These are phyloP conservation scores for Diaporthe eres DNA, from an alignment of 2,329 filamentous ascomycete genomes.

Conservation along the genomic window DNA sequence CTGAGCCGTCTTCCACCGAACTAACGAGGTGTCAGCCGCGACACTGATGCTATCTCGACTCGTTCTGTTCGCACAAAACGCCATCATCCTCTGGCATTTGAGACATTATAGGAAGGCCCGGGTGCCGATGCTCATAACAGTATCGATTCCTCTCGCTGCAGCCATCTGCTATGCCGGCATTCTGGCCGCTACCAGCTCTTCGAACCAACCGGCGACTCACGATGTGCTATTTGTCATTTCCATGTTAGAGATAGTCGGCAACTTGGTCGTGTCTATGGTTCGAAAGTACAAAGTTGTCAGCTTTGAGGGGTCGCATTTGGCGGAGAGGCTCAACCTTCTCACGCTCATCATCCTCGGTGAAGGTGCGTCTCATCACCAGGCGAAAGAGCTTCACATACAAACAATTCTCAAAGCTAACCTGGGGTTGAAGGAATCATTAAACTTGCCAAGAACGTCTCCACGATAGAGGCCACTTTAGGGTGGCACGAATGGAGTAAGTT, in stretches of 20 bases:
- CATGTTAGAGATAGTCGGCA: slow-evolving; percentile 67
- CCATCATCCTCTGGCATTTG: slow-evolving; percentile 59
- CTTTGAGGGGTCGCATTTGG: slow-evolving; percentile 74
- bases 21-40: slow-evolving; percentile 46
- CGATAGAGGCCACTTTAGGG: slow-evolving; percentile 17
- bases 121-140: background rate
- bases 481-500: slow-evolving; percentile 32
- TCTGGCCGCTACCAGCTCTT: slow-evolving; percentile 53
- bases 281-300: slow-evolving; percentile 65
- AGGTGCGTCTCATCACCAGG: slow-evolving; percentile 50
- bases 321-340: slow-evolving; percentile 73
- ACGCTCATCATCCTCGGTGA: slow-evolving; percentile 77
- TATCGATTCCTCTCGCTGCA: slow-evolving; percentile 52
- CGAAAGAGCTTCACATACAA: too few relatives aligned
- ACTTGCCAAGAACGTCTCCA: slow-evolving; percentile 28
- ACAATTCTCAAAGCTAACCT: background rate
- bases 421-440: slow-evolving; percentile 12
- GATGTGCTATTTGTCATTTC: slow-evolving; percentile 65
- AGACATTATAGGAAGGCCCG: slow-evolving; percentile 39
- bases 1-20: background rate
- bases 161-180: slow-evolving; percentile 56
- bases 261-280: slow-evolving; percentile 66
- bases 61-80: slow-evolving; percentile 68
- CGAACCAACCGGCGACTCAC: slow-evolving; percentile 50
- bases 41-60: slow-evolving; percentile 67